Evolutionary conservation across 1,284 basidiomycete genomes (phyloP), one percentile per base, ranked within the genome.

Genomic region (Fomitiporia mediterranea): DNA sequence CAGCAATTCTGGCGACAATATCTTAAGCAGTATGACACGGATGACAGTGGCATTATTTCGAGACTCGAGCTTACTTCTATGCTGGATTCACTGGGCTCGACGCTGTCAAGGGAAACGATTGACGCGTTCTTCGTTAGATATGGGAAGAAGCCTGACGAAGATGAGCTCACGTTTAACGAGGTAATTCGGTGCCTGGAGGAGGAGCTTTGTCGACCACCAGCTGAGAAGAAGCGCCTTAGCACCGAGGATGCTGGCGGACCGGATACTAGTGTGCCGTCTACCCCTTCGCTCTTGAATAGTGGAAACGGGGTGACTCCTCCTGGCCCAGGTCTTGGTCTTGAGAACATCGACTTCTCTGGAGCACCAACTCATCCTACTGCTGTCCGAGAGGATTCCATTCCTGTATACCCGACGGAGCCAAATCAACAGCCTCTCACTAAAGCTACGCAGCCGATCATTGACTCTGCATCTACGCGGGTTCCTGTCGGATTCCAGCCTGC

Each of bases 41-140:
- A 96, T 69, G 91, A 96, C 60, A 89, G 84, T 0, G 75, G 76
- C n/a, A 72, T 79, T 0, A 73, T 96, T 38, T 95, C 92, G 0
- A 84, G 86, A 59, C 75, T 96, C 53, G 96, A 99, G 70, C 77
- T 99, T 23, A 89, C 88, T 0, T 89, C 91, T n/a, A 96, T 98
- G 92, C 86, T 99, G 51, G 94, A 98, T 72, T 97, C 94, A 4
- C 83, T 99, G 28, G 94, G 95, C 2, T 96, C 94, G 2, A 98
- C 96, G 0, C 81, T 99, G 37, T 91, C 91, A 2, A 72, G 70
- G 0, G 76, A 83, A 49, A 99, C 96, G 1, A 75, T 95, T 60
- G 80, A 88, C 62, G 77, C 80, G 5, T 96, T 94, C 79, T 98
- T 89, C 72, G 81, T 75, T 6, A 78, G 82, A 4, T 82, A 79